Evolutionary conservation across 1,139 yeast species (phyloP), one percentile per base, ranked within the genome.

Genomic region (Chernovozyma sophiae-reginae): DNA sequence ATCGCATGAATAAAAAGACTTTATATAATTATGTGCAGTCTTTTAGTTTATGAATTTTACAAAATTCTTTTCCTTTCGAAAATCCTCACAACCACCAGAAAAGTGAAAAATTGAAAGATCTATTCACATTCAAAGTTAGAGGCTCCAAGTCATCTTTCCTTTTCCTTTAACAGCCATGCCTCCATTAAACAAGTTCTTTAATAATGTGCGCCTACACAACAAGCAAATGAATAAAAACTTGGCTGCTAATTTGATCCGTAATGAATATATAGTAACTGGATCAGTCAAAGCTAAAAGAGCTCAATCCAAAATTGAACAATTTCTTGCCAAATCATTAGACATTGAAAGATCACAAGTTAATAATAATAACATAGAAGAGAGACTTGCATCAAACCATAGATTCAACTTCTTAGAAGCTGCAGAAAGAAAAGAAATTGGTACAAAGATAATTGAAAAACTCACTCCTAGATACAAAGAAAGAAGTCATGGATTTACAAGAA

Each of bases 401-500:
- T 57, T 68, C 32, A 51, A 58, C 30, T 68, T 49, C 48, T 62
- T 70, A 42, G 72, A 68, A 43, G 65, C 68, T 6, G 68, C 72
- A 3, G 74, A 68, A 48, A 51, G 59, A 30, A 31, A 41, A 29
- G 71, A 66, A 38, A 53, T 66, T 5, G 74, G 72, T 3, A 43
- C 83, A 17, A 87, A 84, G 56, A 63, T 92, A 32, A 68, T 85
- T 42, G 72, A 69, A 13, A 89, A 79, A 34, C 66, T 89, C 32
- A 76, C 77, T 3, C 64, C 73, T 29, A 71, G 96, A 47, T 90
- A 85, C 55, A 13, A 27, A 19, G 30, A 37, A 16, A 74, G 96
- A 59, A 56, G 63, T 1, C 86, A 87, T 43, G 97, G 97, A 2
- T 92, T 82, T 65, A 89, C 97, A 12, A 76, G 98, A 46, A 78